A percentile compares a stretch with the other conserved stretches of the same genome.
Evolutionary conservation across 148 eudicot genomes (phyloP).

Genomic region (Pouteria glomerata): DNA sequence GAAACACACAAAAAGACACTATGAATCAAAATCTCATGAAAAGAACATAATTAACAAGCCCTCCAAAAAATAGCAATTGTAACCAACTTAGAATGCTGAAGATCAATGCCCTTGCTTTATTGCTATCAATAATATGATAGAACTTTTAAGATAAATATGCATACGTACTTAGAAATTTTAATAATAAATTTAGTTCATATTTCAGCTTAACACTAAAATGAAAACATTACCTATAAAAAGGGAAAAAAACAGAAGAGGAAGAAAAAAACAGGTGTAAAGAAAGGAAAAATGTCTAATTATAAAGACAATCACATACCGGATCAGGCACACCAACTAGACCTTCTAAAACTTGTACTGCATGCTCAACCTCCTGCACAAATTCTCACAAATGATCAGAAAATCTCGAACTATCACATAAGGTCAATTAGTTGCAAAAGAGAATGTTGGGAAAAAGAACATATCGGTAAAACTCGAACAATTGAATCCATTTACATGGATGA

Average conservation of each 20-base stretch:
- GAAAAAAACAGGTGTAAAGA: not conserved
- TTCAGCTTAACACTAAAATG: not conserved
- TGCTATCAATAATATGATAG: not conserved
- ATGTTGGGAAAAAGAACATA: not conserved
- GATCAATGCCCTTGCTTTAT: not conserved
- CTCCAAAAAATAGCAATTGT: not conserved
- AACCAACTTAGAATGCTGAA: not conserved
- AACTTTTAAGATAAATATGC: not conserved
- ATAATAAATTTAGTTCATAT: not conserved
- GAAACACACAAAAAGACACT: not conserved
- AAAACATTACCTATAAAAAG: not conserved
- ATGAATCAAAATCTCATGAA: not conserved
- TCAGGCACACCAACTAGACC: slow-evolving; percentile 56
- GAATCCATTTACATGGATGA: too few relatives aligned
- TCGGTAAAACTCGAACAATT: too few relatives aligned
- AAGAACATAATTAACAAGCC: not conserved
- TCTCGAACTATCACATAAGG: not conserved
- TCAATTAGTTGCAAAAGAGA: not conserved
- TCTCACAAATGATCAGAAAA: slow-evolving; percentile 2
- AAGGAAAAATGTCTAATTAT: not conserved
- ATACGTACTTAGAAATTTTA: not conserved
- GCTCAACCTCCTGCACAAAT: slow-evolving; percentile 67
- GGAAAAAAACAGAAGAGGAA: not conserved
- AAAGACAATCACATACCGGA: slow-evolving; percentile 53
- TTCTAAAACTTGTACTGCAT: slow-evolving; percentile 75